Base-by-base conservation (phyloP, 192 early-diverging fungal genomes). In the Spizellomyces punctatus region DNA sequence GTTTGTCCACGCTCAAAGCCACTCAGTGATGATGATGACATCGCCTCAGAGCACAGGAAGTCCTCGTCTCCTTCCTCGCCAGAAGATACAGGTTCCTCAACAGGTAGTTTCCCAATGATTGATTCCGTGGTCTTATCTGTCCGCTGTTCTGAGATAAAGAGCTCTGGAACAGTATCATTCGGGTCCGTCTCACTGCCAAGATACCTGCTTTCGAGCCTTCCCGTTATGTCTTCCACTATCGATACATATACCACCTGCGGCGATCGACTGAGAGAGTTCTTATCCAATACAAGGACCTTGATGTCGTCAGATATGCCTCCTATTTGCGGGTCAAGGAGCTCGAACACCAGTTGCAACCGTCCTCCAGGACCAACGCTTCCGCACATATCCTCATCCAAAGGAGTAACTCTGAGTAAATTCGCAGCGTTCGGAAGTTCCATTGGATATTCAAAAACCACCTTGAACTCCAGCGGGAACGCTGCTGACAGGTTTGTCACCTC, bases 281-380 rank as follows among this genome's bases (percentile, higher is more conserved):
- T 42, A 79, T 95, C 93, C 52, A 82, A 79, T 21, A 95, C 75
- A 67, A 85, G 84, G 21, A 95, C 75, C 69, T 91, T 91, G 63
- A 95, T 83, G 46, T 91, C 87, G 8, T 91, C 92, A 5, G 92
- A 94, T 17, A 93, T 79, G 16, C 86, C 88, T 5, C 78, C 68
- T 61, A 89, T 84, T 0, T 81, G 78, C 3, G 88, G 83, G 56
- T 92, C 84, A 16, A 86, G 60, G 9, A 92, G 76, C 36, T 86
- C 80, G 6, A 95, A 78, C 0, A 71, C 63, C 9, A 95, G 63
- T n/a, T 77, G 75, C 7, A 91, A 70, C 8, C 81, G 78, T 52
- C 80, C 80, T 0, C 86, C 87, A 12, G 89, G 79, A 19, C 85
- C 89, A n/a, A 95, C 71, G 0, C 56, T 67, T 19, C 89, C 90